Evolutionary conservation across 2,329 filamentous ascomycete species (phyloP), one percentile per base, ranked within the genome.

Genomic region (Alternaria sp.): DNA sequence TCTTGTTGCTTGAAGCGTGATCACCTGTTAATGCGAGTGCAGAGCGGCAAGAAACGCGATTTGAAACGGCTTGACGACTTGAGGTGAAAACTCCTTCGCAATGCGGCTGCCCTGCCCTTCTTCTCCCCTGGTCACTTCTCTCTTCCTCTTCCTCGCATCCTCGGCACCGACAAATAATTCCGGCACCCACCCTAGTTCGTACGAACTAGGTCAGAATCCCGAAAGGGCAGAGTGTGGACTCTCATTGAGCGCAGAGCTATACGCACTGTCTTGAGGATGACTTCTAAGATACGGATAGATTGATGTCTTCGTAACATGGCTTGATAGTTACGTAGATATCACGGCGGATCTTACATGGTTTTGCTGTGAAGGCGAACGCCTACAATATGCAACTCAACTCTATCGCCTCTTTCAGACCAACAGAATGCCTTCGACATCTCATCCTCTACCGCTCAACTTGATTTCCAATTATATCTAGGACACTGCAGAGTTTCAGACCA

Each of bases 211-310:
- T 25, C 25, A n/a, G n/a, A 22, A 55, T 30, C 16, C 22, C 32
- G 22, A 48, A 48, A 48, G 20, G 43, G n/a, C 28, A 30, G 25
- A 53, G 50, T 16, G 34, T 53, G 50, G 22, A n/a, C 36, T 46
- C 25, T 41, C 50, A 53, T 41, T 22, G 22, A 43, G 34, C 25
- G 36, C 36, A 32, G 20, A 36, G 36, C 20, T 53, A 20, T 8
- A 40, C 8, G 12, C 32, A 30, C 20, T 54, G 52, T 28, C 28
- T 54, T 54, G 28, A 45, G 18, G 40, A 38, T 12, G 18, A 11
- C 40, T 22, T 22, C n/a, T 22, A 7, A n/a, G 18, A 41, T 22
- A 22, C 40, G 16, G 11, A 8, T 14, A 7, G 10, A 22, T 41
- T 41, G 11, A 6, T 10, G 5, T 41, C 38, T 41, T 41, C 10